Conservation (phyloP, 73 alveolate genomes). For the Paramecium primaurelia region DNA sequence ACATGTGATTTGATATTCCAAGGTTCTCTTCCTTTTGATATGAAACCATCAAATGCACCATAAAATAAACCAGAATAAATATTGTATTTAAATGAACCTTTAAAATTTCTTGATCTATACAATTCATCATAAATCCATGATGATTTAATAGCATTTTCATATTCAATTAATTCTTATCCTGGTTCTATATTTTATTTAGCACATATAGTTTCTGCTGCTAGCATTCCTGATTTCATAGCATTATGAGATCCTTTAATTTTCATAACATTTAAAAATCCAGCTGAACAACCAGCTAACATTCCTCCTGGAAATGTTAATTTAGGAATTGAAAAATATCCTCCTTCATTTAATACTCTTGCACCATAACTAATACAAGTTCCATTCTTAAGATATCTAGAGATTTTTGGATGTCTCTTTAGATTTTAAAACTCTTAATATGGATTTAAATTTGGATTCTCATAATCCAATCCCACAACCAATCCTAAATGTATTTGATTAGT, state of each 20-base stretch:
- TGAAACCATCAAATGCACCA: conserved; percentile 61
- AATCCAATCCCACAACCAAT: conserved; percentile 91
- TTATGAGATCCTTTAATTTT: conserved; percentile 93
- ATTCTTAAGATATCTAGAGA: conserved; percentile 65
- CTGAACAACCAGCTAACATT: conserved; percentile 92
- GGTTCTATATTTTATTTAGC: conserved; percentile 55
- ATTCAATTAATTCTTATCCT: conserved; percentile 64
- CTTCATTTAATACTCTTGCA: conserved; percentile 90
- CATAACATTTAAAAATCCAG: conserved; percentile 93
- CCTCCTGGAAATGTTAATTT: conserved; percentile 96
- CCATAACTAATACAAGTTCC: conserved; percentile 95
- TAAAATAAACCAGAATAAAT: conserved; percentile 75
- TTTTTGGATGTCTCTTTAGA: conserved; percentile 80
- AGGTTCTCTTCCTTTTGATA: conserved; percentile 84
- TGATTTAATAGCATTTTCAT: conserved; percentile 39
- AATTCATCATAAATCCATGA: conserved; percentile 70
- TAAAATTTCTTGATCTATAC: conserved; percentile 59
- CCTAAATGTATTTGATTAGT: conserved; percentile 74
- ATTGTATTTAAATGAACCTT: conserved; percentile 71
- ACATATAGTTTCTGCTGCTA: conserved; percentile 85
- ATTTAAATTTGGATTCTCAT: conserved; percentile 86
- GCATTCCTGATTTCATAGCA: conserved; percentile 91
- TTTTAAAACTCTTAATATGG: conserved; percentile 80
- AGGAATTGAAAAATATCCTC: conserved; percentile 94
- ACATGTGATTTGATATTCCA: conserved; percentile 68